phyloP scores from a whole-genome alignment of 2,329 filamentous ascomycete species.

The Orbilia oligospora region DNA sequence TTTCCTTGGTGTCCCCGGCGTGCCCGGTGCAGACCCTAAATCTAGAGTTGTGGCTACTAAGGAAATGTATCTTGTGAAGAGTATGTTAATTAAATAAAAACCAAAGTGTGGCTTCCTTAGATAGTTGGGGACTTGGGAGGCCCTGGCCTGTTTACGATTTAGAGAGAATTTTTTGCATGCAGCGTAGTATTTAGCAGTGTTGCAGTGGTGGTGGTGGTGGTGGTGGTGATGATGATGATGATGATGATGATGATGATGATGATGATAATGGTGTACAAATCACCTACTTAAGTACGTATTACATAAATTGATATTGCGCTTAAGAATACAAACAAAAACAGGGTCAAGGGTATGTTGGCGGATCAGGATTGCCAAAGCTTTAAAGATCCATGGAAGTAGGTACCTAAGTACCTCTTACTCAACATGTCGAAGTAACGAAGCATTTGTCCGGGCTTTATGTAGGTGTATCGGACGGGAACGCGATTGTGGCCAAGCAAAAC shows the following conservation, averaged over 20 bases:
- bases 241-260: neutral
- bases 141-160: neutral
- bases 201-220: neutral
- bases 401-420: no score
- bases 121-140: neutral
- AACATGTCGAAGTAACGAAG: no score
- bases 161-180: neutral
- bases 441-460: neutral
- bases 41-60: no score
- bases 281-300: neutral
- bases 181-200: neutral
- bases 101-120: neutral
- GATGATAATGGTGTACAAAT: neutral
- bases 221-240: neutral
- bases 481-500: constrained; percentile 1
- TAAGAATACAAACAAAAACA: constrained; percentile 25
- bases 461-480: neutral
- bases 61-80: no score
- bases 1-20: neutral
- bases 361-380: constrained; percentile 14
- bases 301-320: constrained; percentile 1
- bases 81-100: no score
- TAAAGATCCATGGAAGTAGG: neutral
- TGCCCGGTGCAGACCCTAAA: neutral
- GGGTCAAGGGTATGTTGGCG: constrained; percentile 7